Conservation (phyloP, 2,329 filamentous ascomycete species). For the Scedosporium aurantiacum region DNA sequence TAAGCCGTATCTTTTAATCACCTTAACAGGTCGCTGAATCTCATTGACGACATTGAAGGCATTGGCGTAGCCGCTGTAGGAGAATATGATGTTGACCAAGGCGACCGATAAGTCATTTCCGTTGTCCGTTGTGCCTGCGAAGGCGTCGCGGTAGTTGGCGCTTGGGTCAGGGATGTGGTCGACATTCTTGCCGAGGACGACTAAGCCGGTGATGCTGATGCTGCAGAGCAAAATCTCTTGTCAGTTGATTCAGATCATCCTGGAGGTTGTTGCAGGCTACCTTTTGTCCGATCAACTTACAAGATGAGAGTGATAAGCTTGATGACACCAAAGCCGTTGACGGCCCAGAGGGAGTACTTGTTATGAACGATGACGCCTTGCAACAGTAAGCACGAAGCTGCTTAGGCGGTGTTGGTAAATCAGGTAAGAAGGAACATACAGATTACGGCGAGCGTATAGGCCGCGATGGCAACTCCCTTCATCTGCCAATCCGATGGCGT, state of each 20-base stretch:
- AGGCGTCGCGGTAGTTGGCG: constrained; percentile 24
- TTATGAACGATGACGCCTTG: constrained; percentile 39
- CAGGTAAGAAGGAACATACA: constrained; percentile 25
- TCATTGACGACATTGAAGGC: constrained; percentile 53
- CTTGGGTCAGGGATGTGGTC: constrained; percentile 19
- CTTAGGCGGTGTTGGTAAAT: neutral
- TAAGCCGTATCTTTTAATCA: constrained; percentile 37
- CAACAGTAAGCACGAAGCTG: neutral
- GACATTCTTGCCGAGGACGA: constrained; percentile 38
- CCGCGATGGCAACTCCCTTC: constrained; percentile 55
- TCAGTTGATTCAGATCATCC: neutral
- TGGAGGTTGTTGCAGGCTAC: too few species aligned
- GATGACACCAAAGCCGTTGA: constrained; percentile 44
- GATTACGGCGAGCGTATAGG: constrained; percentile 47
- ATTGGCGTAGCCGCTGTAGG: constrained; percentile 46
- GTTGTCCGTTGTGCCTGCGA: constrained; percentile 22
- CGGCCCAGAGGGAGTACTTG: constrained; percentile 42
- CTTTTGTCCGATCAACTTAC: constrained; percentile 4
- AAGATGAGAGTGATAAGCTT: constrained; percentile 55
- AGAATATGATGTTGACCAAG: constrained; percentile 47
- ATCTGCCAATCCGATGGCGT: constrained; percentile 48
- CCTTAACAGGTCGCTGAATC: constrained; percentile 47
- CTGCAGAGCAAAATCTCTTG: neutral
- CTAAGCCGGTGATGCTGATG: constrained; percentile 48
- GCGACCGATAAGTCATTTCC: constrained; percentile 31